Base-by-base conservation (phyloP, 2,329 filamentous ascomycete species). In the Aaosphaeria pasadenensis region DNA sequence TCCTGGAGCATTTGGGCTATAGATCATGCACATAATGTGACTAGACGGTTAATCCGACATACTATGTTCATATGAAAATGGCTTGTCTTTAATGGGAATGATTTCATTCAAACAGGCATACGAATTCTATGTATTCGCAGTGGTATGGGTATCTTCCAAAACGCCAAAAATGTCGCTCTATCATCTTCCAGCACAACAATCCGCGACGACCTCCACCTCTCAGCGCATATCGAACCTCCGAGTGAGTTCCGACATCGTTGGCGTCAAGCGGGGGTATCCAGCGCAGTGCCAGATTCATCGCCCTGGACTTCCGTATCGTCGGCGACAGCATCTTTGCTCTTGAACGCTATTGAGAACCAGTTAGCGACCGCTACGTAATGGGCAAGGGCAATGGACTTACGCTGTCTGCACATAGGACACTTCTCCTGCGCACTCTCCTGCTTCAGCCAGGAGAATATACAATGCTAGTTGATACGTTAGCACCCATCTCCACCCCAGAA, bases 391-490 rank as follows among this genome's bases (percentile, higher is more conserved):
- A 35, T 7, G 36, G 13, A 65, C 78, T 60, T 80, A 94, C 90
- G 90, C 72, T 97, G 94, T 58, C 94, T 84, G 68, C 94, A 99
- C 94, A 99, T 97, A 30, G 94, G 94, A 69, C 94, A 99, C 55
- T 96, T 87, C 24, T 92, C 92, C 62, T 91, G 92, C 30, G 91
- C 89, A 9, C 89, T 86, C 54, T 97, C 94, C 69, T 96, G 91
- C 64, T 94, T 89, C 60, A 99, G 90, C 94, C 94, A 99, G 63
- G 91, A 89, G 60, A 88, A 80, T 60, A 99, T 94, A 72, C 94
- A 99, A 73, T 99, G 94, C 91, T 95, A 31, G 17, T 24, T 24
- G 17, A 24, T 24, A 24, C 17, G 17, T 24, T 24, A 24, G 17
- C 17, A 24, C 17, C 17, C 17, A 24, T 24, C 17, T 24, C 17